phyloP scores from a whole-genome alignment of 768 basidiomycete genomes.

The Boletus vinaceobasis region DNA sequence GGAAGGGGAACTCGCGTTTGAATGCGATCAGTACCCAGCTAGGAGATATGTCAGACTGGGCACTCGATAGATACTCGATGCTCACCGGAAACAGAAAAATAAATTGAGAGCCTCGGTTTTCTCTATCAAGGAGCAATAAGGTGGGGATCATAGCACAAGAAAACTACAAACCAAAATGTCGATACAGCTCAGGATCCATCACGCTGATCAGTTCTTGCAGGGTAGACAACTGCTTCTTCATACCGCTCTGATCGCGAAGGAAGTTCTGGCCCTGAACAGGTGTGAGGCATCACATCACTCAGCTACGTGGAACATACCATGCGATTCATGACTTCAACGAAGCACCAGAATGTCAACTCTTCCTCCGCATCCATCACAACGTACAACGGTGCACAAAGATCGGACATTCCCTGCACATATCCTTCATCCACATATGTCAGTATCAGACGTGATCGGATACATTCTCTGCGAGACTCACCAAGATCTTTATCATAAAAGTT shows the following conservation, averaged over 20 bases:
- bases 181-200: constrained; percentile 95
- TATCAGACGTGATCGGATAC: neutral
- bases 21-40: constrained; percentile 92
- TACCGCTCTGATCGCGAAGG: constrained; percentile 92
- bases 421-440: constrained; percentile 44
- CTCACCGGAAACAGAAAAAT: constrained; percentile 97
- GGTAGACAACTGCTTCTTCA: constrained; percentile 90
- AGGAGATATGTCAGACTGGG: constrained; percentile 1
- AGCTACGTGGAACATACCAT: constrained; percentile 59
- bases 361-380: constrained; percentile 89
- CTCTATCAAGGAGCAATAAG: constrained; percentile 47
- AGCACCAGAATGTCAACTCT: constrained; percentile 93
- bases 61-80: neutral
- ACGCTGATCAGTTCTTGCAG: constrained; percentile 86
- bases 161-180: constrained; percentile 65
- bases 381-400: constrained; percentile 90
- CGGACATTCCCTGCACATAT: constrained; percentile 99
- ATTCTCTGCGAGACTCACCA: constrained; percentile 46
- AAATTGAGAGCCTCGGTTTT: constrained; percentile 85
- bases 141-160: neutral
- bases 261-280: constrained; percentile 83
- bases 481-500: constrained; percentile 87
- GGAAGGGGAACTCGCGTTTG: constrained; percentile 95
- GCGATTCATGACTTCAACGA: constrained; percentile 90
- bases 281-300: constrained; percentile 3